Conservation (phyloP, 2,329 filamentous ascomycete species). For the Arthroderma sp. region DNA sequence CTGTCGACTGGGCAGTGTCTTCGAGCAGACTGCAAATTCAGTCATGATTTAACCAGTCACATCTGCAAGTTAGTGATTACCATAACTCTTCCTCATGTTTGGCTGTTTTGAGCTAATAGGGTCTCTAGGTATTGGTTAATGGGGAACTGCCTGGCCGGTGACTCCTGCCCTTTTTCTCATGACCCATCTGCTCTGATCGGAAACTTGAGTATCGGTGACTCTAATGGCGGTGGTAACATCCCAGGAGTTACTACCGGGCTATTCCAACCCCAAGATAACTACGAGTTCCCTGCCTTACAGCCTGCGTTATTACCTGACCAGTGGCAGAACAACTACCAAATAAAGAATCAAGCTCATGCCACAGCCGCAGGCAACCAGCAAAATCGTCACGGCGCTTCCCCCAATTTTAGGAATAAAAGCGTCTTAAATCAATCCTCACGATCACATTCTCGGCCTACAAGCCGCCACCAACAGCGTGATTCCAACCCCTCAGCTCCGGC, state of each 20-base stretch:
- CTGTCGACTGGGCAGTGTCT: conserved; percentile 91
- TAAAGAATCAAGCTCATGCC: conserved; percentile 14
- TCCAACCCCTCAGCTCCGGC: conserved; percentile 55
- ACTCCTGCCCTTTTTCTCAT: conserved; percentile 93
- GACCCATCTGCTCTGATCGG: conserved; percentile 79
- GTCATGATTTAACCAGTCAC: conserved; percentile 88
- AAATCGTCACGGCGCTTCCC: conserved; percentile 12
- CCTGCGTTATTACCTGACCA: conserved; percentile 44
- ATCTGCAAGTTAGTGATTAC: conserved; percentile 80
- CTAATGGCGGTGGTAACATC: conserved; percentile 6
- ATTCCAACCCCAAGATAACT: conserved; percentile 64
- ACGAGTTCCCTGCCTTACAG: conserved; percentile 70
- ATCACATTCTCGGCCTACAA: conserved; percentile 69
- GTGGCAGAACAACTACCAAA: conserved; percentile 37
- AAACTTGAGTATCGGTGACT: conserved; percentile 49
- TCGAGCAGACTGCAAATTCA: conserved; percentile 90
- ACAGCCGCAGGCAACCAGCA: not conserved
- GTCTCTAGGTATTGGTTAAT: conserved; percentile 73
- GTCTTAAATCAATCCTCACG: conserved; percentile 45
- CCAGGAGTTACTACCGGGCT: conserved; percentile 42
- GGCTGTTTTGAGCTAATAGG: conserved; percentile 1
- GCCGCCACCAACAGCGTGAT: conserved; percentile 59
- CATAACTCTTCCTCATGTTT: not conserved
- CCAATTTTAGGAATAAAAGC: conserved; percentile 32
- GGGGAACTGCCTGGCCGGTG: conserved; percentile 86